phyloP scores from a whole-genome alignment of 2,329 filamentous ascomycete genomes.

The Gyromitra esculenta region DNA sequence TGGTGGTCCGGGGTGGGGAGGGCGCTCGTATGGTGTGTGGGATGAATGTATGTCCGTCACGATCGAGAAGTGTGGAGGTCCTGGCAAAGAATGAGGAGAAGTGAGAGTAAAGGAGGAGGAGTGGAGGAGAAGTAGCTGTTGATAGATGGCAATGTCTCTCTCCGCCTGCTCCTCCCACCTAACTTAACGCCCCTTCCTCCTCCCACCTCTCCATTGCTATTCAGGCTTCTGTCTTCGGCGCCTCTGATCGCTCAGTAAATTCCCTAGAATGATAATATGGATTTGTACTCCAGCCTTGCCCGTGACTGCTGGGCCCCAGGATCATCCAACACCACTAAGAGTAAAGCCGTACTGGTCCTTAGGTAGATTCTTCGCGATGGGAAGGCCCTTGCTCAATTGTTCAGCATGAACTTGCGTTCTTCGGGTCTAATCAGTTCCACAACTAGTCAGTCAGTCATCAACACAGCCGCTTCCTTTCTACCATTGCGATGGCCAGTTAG shows the following conservation, averaged over 20 bases:
- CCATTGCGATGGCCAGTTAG: slow-evolving; percentile 4
- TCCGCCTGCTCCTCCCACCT: background rate
- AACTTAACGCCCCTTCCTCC: slow-evolving; percentile 11
- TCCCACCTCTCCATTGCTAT: slow-evolving; percentile 24
- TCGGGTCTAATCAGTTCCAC: slow-evolving; percentile 28
- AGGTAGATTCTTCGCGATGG: slow-evolving; percentile 31
- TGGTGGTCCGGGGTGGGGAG: slow-evolving; percentile 19
- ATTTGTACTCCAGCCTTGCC: slow-evolving; percentile 42
- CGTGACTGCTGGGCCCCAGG: slow-evolving; percentile 42
- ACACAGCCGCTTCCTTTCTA: slow-evolving; percentile 27
- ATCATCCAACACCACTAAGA: slow-evolving; percentile 43
- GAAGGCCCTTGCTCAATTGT: slow-evolving; percentile 36
- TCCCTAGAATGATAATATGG: slow-evolving; percentile 29
- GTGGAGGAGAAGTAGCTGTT: slow-evolving; percentile 35
- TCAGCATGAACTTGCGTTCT: slow-evolving; percentile 29
- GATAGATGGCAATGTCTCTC: slow-evolving; percentile 21
- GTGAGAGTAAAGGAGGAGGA: slow-evolving; percentile 16
- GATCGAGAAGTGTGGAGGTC: slow-evolving; percentile 33
- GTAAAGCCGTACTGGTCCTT: slow-evolving; percentile 18
- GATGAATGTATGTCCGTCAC: slow-evolving; percentile 33
- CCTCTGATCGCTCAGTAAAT: slow-evolving; percentile 43
- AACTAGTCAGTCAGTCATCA: slow-evolving; percentile 20
- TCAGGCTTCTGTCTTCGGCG: slow-evolving; percentile 38
- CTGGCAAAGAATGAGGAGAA: slow-evolving; percentile 14
- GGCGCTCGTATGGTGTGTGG: slow-evolving; percentile 41